Percentiles rank a stretch among this genome's conserved stretches.
Evolutionary conservation across 2,329 filamentous ascomycete species (phyloP).

Genomic region (Cladophialophora exuberans): DNA sequence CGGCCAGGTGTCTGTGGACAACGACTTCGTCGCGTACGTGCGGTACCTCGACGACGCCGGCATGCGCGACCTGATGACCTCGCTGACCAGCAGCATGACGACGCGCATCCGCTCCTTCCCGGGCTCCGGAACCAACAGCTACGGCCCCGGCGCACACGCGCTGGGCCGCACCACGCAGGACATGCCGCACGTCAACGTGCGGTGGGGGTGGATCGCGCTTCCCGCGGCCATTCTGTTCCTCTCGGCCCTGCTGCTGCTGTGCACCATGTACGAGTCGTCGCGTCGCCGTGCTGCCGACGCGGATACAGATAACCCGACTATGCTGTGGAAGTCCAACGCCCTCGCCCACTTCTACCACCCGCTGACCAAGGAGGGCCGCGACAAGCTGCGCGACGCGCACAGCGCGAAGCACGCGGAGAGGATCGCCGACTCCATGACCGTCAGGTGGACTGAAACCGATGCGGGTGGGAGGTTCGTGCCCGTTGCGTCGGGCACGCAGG

Average conservation of each 20-base stretch:
- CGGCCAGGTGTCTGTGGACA: neutral
- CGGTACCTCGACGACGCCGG: slow-evolving; percentile 2
- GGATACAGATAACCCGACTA: too few species aligned
- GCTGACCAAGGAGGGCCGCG: neutral
- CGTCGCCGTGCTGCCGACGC: neutral
- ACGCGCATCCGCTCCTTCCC: neutral
- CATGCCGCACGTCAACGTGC: slow-evolving; percentile 9
- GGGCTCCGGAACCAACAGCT: neutral
- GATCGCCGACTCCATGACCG: slow-evolving; percentile 1
- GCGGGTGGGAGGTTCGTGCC: slow-evolving; percentile 2
- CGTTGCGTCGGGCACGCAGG: neutral
- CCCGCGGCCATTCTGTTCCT: slow-evolving; percentile 8
- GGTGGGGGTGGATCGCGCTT: slow-evolving; percentile 16
- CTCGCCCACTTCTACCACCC: slow-evolving; percentile 11
- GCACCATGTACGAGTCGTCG: neutral
- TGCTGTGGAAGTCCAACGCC: slow-evolving; percentile 12
- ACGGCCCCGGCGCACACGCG: neutral
- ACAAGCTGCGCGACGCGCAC: neutral
- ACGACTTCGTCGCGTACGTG: neutral
- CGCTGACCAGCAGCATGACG: slow-evolving; percentile 1
- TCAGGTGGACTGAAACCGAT: slow-evolving; percentile 4
- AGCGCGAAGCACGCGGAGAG: neutral
- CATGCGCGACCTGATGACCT: neutral
- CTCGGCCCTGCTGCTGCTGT: neutral
- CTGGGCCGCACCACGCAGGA: slow-evolving; percentile 6